A percentile compares a stretch with the other conserved stretches of the same genome.
phyloP scores from a whole-genome alignment of 2,329 filamentous ascomycete species.

The Ceratocystis huliohia region DNA sequence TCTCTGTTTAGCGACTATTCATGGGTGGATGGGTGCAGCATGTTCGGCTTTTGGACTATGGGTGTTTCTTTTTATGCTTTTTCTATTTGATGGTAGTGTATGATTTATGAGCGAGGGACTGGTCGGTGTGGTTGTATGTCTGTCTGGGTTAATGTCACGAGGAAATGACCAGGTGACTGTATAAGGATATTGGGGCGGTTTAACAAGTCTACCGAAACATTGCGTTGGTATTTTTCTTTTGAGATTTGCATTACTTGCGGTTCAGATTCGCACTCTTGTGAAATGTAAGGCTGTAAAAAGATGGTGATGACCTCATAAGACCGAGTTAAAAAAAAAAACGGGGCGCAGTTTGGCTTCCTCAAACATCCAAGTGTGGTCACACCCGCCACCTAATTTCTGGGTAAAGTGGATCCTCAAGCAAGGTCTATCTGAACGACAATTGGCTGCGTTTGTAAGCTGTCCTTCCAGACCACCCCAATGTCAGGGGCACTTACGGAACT shows the following conservation, averaged over 20 bases:
- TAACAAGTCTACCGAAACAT: neutral
- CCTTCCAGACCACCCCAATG: neutral
- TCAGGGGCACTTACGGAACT: neutral
- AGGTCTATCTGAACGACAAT: neutral
- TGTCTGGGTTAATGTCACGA: neutral
- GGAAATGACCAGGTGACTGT: neutral
- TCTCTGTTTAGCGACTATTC: neutral
- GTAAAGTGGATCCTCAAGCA: neutral
- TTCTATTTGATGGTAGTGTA: neutral
- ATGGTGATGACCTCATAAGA: neutral
- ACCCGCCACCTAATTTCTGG: neutral
- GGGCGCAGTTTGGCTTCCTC: neutral
- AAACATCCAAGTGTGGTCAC: neutral
- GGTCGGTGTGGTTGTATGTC: neutral
- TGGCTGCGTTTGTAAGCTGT: slow-evolving; percentile 2
- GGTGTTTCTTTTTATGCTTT: neutral
- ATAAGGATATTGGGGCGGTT: neutral
- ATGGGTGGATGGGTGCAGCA: neutral
- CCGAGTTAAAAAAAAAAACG: neutral
- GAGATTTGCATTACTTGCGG: neutral
- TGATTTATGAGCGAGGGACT: neutral
- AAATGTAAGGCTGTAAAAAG: neutral
- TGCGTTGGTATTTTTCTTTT: neutral
- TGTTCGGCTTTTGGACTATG: neutral
- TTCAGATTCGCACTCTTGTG: neutral